Evolutionary conservation across 768 basidiomycete species (phyloP).

Genomic region (Phaeotremella fagi): DNA sequence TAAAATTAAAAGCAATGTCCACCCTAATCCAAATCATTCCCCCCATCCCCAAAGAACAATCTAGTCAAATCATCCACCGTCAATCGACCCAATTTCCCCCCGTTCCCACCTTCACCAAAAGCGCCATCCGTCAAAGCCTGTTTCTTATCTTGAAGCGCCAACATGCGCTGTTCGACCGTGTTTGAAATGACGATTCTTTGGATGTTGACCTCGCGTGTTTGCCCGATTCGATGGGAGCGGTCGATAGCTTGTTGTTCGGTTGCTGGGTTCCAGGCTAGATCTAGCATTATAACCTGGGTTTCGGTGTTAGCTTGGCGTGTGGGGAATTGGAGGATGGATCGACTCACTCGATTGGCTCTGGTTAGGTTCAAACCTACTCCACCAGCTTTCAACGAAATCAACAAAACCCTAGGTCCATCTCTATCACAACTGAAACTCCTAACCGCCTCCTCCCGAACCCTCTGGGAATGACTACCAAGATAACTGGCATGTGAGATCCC

Average conservation of each 20-base stretch:
- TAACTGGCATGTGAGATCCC: conserved; percentile 39
- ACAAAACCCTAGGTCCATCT: conserved; percentile 38
- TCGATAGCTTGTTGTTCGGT: conserved; percentile 46
- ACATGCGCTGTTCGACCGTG: conserved; percentile 61
- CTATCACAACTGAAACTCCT: conserved; percentile 32
- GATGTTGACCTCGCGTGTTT: conserved; percentile 42
- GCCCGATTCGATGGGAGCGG: conserved; percentile 50
- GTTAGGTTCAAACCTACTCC: conserved; percentile 47
- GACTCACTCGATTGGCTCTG: conserved; percentile 23
- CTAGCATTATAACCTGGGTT: conserved; percentile 44
- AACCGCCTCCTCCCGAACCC: conserved; percentile 42
- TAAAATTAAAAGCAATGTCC: background rate
- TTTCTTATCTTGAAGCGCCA: conserved; percentile 51
- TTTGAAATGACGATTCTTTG: conserved; percentile 47
- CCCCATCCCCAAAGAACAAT: conserved; percentile 26
- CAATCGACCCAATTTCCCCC: conserved; percentile 38
- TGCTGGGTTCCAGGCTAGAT: conserved; percentile 48
- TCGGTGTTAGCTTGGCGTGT: conserved; percentile 10
- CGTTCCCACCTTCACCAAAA: conserved; percentile 45
- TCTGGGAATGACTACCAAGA: conserved; percentile 46
- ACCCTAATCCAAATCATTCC: background rate
- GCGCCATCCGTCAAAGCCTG: conserved; percentile 46
- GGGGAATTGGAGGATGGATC: background rate
- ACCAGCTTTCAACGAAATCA: conserved; percentile 49
- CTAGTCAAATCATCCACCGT: conserved; percentile 31